Evolutionary conservation across 768 basidiomycete genomes (phyloP).

Genomic region (Trametes elegans): DNA sequence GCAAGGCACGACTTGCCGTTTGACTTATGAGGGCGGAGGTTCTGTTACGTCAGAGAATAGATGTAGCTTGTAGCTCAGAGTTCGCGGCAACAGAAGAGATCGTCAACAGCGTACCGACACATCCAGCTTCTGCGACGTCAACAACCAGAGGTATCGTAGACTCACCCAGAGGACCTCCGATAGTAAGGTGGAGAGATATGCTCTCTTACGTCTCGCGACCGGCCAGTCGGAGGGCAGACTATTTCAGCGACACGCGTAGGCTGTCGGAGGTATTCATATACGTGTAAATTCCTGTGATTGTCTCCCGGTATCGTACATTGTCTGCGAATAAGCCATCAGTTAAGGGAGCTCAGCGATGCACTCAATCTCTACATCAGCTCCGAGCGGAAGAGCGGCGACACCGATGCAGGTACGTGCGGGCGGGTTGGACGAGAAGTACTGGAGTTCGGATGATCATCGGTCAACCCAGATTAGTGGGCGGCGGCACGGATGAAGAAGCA

Average conservation of each 20-base stretch:
- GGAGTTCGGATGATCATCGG: neutral
- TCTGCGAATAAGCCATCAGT: neutral
- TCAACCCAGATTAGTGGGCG: neutral
- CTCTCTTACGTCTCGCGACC: neutral
- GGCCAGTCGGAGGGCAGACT: neutral
- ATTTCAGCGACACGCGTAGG: neutral
- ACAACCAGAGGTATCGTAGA: neutral
- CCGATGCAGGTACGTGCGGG: conserved; percentile 62
- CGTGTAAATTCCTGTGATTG: neutral
- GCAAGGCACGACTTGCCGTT: neutral
- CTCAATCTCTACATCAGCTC: conserved; percentile 60
- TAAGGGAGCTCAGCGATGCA: conserved; percentile 47
- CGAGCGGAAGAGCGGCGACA: conserved; percentile 49
- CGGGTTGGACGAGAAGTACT: conserved; percentile 49
- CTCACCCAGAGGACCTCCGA: neutral
- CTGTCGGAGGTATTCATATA: neutral
- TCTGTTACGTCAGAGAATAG: neutral
- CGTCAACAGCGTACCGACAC: neutral
- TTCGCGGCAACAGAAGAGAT: neutral
- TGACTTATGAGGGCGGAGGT: neutral
- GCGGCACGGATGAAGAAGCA: neutral
- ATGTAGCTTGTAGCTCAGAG: neutral
- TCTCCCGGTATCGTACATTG: neutral
- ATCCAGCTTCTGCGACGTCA: neutral
- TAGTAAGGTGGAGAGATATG: neutral